phyloP scores from a whole-genome alignment of 257 asterid genomes.

The Salvia hispanica region DNA sequence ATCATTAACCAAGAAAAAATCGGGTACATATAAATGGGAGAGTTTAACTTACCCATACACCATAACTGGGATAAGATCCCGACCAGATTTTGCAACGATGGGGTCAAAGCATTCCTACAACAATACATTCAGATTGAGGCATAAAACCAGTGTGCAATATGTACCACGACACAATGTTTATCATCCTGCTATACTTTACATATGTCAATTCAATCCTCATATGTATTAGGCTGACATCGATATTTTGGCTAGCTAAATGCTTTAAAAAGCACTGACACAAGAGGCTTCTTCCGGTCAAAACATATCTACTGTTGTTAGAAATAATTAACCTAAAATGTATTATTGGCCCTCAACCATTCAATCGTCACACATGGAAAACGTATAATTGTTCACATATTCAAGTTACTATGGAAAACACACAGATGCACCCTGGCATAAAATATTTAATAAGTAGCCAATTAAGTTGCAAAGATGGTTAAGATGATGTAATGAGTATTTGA shows the following conservation, averaged over 20 bases:
- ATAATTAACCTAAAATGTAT: background rate
- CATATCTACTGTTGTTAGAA: background rate
- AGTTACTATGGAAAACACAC: background rate
- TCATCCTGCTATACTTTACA: background rate
- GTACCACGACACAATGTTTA: background rate
- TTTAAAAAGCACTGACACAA: background rate
- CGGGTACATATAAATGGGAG: conserved; percentile 8
- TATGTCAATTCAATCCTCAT: background rate
- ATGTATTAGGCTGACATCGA: background rate
- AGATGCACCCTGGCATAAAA: background rate
- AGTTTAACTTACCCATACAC: conserved; percentile 83
- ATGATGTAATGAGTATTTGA: background rate
- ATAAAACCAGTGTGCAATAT: background rate
- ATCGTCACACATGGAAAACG: background rate
- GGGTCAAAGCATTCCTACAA: conserved; percentile 99
- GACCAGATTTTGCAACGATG: conserved; percentile 88
- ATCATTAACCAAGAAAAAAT: conserved; percentile 13
- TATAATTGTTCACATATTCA: background rate
- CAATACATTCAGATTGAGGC: conserved; percentile 21
- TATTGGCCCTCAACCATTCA: background rate
- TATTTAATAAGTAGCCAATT: conserved; percentile 19
- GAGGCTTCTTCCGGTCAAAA: background rate
- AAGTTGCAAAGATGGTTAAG: background rate
- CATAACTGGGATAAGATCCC: conserved; percentile 99
- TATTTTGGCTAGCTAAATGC: background rate